Base-by-base conservation (phyloP, 768 basidiomycete genomes). In the Termitomyces sp. region DNA sequence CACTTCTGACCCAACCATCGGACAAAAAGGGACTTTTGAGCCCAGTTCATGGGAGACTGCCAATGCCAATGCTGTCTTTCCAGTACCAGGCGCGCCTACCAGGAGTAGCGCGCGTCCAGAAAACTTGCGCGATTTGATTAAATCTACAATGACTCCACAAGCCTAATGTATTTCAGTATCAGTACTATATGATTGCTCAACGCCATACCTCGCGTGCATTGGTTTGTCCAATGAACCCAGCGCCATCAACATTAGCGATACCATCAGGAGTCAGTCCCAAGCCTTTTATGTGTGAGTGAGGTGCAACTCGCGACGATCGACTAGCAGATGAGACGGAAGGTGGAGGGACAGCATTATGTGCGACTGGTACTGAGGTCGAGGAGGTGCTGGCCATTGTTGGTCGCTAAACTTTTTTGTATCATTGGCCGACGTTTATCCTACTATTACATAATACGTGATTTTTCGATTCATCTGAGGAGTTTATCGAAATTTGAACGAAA, bases 1-100 rank as follows among this genome's bases (percentile, higher is more conserved):
- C 60, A 98, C 97, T 73, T 99, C 97, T 20, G 87, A 90, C 0
- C 97, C 97, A 44, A 98, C 97, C 93, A 98, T 98, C 5, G 94
- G 94, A 70, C 96, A 98, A 70, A 99, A 98, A 0, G 97, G 97
- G 1, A 98, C 95, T 66, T 97, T 97, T 22, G 82, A 75, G 0
- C 97, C 97, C 0, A 99, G 81, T 66, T 98, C 97, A 59, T 98
- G 95, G 6, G 94, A 88, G 28, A 98, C 83, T 0, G 94, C 97
- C n/a, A 98, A 73, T 2, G 97, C 95, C 28, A 98, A 83, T 0
- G 97, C 97, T 0, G 97, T 99, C 76, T 99, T 99, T 12, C 97
- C 96, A 3, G 97, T 99, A 16, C 97, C 95, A 1, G 97, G 97
- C 22, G 93, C 93, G 56, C 97, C 97, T 26, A 92, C 96, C 38